Evolutionary conservation across 1,139 yeast species (phyloP).

Genomic region (Candida sp.): DNA sequence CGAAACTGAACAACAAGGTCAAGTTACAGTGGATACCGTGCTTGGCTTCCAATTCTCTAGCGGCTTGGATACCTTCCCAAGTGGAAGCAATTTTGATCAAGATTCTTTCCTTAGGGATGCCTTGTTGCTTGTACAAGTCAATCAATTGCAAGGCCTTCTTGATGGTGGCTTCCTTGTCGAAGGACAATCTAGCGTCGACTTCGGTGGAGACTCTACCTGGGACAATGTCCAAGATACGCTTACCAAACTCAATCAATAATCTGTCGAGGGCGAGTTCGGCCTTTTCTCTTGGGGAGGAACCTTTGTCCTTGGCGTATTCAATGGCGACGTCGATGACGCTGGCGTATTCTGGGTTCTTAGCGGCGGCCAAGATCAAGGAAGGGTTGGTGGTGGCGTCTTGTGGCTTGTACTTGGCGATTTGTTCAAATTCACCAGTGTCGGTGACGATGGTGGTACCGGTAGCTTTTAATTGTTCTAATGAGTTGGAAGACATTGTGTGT

Average conservation of each 20-base stretch:
- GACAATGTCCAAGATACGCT: constrained; percentile 89
- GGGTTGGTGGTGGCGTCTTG: constrained; percentile 99
- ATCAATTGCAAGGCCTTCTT: constrained; percentile 91
- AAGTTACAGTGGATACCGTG: constrained; percentile 94
- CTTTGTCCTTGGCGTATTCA: constrained; percentile 77
- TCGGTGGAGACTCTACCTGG: constrained; percentile 99
- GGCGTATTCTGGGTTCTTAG: constrained; percentile 90
- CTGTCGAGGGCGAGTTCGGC: constrained; percentile 86
- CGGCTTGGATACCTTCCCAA: constrained; percentile 99
- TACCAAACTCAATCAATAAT: constrained; percentile 95
- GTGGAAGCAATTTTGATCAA: constrained; percentile 98
- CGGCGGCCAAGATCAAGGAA: constrained; percentile 94
- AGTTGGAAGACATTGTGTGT: constrained; percentile 45
- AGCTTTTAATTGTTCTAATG: constrained; percentile 93
- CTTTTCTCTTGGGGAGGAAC: constrained; percentile 49
- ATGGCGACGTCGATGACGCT: constrained; percentile 91
- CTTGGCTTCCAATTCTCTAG: constrained; percentile 90
- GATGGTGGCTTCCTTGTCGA: constrained; percentile 92
- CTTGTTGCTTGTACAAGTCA: constrained; percentile 79
- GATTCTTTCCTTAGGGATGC: constrained; percentile 87
- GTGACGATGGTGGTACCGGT: constrained; percentile 97
- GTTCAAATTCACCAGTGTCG: constrained; percentile 99
- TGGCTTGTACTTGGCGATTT: constrained; percentile 97
- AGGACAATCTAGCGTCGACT: constrained; percentile 98
- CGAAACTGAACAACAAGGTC: constrained; percentile 93